These are phyloP conservation scores for Heliamphora exappendiculata DNA, from an alignment of 148 eudicot species.

Conservation along the genomic window DNA sequence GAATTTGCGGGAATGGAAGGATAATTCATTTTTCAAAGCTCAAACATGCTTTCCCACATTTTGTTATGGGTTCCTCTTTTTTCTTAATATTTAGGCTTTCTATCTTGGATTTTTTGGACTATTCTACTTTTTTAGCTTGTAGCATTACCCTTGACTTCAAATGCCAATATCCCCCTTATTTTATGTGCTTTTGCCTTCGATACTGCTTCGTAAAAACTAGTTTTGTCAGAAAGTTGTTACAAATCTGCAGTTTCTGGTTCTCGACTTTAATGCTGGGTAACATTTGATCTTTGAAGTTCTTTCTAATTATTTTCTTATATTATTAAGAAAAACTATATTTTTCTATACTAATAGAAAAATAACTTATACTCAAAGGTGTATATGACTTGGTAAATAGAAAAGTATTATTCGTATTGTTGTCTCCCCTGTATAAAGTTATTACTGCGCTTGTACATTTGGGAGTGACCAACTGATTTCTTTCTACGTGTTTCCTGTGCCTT, in stretches of 20 bases:
- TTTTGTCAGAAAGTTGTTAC: not conserved
- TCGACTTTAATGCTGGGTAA: not conserved
- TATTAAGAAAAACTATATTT: too few relatives aligned
- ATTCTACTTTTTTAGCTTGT: too few relatives aligned
- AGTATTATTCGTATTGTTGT: not conserved
- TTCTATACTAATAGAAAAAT: too few relatives aligned
- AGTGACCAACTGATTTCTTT: not conserved
- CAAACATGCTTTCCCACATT: not conserved
- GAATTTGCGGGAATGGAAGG: not conserved
- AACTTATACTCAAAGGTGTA: not conserved
- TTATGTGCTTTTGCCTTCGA: not conserved
- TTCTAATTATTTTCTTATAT: too few relatives aligned
- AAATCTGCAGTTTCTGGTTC: not conserved
- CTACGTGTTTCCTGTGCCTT: not conserved
- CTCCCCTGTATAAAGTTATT: not conserved
- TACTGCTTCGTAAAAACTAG: not conserved
- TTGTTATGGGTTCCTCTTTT: not conserved
- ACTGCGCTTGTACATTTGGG: not conserved
- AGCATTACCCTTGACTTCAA: not conserved
- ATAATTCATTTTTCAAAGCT: not conserved
- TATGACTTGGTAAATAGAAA: not conserved
- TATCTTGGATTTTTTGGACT: not conserved
- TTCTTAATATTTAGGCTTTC: not conserved
- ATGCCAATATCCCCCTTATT: not conserved
- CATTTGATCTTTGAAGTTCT: not conserved